phyloP scores from a whole-genome alignment of 2,329 filamentous ascomycete genomes.

The Gyromitra esculenta region DNA sequence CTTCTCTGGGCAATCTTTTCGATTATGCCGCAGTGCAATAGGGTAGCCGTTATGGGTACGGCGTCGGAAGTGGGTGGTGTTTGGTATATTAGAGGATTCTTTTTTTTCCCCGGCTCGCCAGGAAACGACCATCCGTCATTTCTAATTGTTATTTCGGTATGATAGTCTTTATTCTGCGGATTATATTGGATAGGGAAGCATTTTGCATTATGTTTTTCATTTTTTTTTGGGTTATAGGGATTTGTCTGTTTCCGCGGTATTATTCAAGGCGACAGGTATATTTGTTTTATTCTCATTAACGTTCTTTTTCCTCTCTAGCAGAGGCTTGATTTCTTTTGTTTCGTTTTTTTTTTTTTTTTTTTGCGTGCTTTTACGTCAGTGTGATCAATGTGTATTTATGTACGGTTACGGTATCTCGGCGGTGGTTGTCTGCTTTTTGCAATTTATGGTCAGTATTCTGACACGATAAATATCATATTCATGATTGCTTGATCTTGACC shows the following conservation, averaged over 20 bases:
- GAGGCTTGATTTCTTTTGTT: conserved; percentile 47
- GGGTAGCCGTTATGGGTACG: conserved; percentile 45
- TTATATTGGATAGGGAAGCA: conserved; percentile 48
- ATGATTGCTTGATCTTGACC: conserved; percentile 34
- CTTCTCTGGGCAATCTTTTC: conserved; percentile 37
- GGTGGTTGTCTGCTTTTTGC: conserved; percentile 48
- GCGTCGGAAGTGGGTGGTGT: conserved; percentile 42
- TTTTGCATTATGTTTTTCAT: conserved; percentile 32
- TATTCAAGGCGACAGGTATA: conserved; percentile 39
- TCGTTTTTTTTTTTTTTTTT: conserved; percentile 28
- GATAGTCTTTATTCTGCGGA: conserved; percentile 43
- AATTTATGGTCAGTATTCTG: conserved; percentile 30
- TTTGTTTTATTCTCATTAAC: conserved; percentile 47
- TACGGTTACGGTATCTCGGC: conserved; percentile 42
- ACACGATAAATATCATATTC: conserved; percentile 40
- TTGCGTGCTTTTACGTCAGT: conserved; percentile 41
- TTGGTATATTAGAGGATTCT: conserved; percentile 51
- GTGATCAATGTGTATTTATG: conserved; percentile 50
- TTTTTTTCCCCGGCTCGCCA: conserved; percentile 41
- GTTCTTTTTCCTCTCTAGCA: conserved; percentile 44
- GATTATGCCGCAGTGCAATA: conserved; percentile 34
- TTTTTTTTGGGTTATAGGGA: conserved; percentile 48
- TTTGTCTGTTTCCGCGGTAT: conserved; percentile 32
- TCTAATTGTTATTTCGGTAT: conserved; percentile 49
- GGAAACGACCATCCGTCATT: conserved; percentile 37